Evolutionary conservation across 2,329 filamentous ascomycete species (phyloP).

Genomic region (Beauveria asiatica): DNA sequence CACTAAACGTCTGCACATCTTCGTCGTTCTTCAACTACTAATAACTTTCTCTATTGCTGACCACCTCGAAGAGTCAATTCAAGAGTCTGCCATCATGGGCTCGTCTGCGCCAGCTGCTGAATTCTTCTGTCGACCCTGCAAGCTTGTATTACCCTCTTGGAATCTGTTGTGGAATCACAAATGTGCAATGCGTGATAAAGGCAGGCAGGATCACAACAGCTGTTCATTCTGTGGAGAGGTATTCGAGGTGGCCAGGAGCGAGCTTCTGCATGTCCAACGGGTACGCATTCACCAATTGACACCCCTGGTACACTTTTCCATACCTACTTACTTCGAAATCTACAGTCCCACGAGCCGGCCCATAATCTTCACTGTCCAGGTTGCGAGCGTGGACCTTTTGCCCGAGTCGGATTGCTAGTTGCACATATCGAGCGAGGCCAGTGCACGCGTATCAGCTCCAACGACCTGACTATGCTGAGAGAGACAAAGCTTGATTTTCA

Average conservation of each 20-base stretch:
- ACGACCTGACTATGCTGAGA: conserved; percentile 25
- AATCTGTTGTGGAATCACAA: conserved; percentile 23
- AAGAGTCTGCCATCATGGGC: not conserved
- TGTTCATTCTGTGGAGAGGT: conserved; percentile 30
- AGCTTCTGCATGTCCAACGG: conserved; percentile 27
- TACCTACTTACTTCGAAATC: not conserved
- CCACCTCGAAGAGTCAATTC: not conserved
- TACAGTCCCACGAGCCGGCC: conserved; percentile 29
- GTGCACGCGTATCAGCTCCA: conserved; percentile 29
- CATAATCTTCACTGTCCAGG: conserved; percentile 39
- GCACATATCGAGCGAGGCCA: conserved; percentile 35
- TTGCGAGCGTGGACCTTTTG: conserved; percentile 31
- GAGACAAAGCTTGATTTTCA: conserved; percentile 30
- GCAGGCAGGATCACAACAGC: conserved; percentile 23
- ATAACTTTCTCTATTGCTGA: not conserved
- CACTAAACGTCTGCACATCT: not conserved
- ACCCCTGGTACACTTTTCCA: not conserved
- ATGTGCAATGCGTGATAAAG: conserved; percentile 17
- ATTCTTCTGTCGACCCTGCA: conserved; percentile 23
- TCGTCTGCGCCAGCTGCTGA: not conserved
- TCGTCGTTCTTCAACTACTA: not conserved
- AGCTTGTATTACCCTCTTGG: conserved; percentile 18
- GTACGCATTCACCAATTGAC: conserved; percentile 17
- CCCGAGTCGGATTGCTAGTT: conserved; percentile 29
- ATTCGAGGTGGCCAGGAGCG: conserved; percentile 25